phyloP scores from a whole-genome alignment of 495 filamentous ascomycete genomes.

The Apodospora peruviana region DNA sequence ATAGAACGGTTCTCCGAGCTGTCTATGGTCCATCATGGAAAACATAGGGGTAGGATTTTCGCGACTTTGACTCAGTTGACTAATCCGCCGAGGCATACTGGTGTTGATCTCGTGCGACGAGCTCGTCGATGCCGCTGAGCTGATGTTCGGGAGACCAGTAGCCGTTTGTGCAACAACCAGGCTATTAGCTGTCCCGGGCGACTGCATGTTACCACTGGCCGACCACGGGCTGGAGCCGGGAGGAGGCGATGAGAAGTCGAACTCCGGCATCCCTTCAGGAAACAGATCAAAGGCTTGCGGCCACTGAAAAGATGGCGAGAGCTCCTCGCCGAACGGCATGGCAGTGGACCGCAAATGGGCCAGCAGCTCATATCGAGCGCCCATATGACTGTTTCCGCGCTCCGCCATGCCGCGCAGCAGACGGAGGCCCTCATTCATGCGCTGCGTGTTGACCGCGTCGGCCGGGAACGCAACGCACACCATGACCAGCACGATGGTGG shows the following conservation, averaged over 20 bases:
- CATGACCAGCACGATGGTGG: conserved; percentile 45
- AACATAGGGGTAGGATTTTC: conserved; percentile 1
- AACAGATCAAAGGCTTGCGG: neutral
- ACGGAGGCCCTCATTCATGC: conserved; percentile 39
- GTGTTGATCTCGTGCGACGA: neutral
- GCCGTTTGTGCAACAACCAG: conserved; percentile 5
- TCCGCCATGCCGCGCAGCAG: conserved; percentile 43
- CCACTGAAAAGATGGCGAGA: neutral
- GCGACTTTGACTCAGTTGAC: neutral
- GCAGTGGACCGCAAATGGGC: conserved; percentile 11
- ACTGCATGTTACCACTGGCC: neutral
- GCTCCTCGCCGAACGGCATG: conserved; percentile 4
- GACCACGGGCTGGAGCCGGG: neutral
- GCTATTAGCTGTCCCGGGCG: neutral
- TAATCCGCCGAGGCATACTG: neutral
- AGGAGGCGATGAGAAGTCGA: neutral
- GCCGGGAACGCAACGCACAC: conserved; percentile 43
- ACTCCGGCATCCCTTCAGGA: neutral
- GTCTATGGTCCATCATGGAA: neutral
- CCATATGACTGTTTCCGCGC: conserved; percentile 41
- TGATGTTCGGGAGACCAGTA: neutral
- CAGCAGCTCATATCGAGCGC: conserved; percentile 36
- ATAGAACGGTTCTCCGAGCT: conserved; percentile 5
- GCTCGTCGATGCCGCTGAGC: neutral
- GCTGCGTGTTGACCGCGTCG: conserved; percentile 28